Base-by-base conservation (phyloP, 169 alveolate genomes). In the Plasmodium knowlesi region DNA sequence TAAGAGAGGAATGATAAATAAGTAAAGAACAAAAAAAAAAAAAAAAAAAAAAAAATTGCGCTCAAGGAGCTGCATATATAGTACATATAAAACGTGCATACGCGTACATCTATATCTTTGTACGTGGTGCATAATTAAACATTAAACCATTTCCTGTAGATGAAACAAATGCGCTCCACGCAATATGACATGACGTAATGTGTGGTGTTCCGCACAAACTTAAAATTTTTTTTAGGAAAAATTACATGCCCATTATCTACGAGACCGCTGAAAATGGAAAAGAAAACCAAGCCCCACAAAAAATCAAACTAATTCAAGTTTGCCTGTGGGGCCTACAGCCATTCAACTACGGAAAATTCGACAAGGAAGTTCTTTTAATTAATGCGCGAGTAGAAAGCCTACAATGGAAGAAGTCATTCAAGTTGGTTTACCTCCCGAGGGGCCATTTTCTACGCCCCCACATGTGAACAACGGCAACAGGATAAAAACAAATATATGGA, bases 241-340 rank as follows among this genome's bases (percentile, higher is more conserved):
- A 71, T 43, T 84, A 84, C 78, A 73, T 84, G 78, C 92, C 92
- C 67, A 70, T 70, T 32, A 84, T 84, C 32, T 70, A 43, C 53
- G 92, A 84, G 54, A 67, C 53, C 19, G 71, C 19, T 84, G 92
- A 54, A 71, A 67, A 84, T 70, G 70, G 70, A 71, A 43, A 84
- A 16, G 78, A 9, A 28, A 19, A 30, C 41, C 14, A 82, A 25
- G 16, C 10, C 14, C 50, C 50, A 19, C 34, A 82, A 32, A 82
- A 82, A 84, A 73, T 8, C 19, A 84, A 71, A 3, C 39, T 83
- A 41, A 84, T 84, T 32, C 82, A 84, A 34, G 74, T 71, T 4
- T 67, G 83, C 73, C n/a, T 84, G 71, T 84, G 92, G 92, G 92
- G 92, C 39, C 74, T 84, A 16, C 39, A 71, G 32, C 74, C 92